Conservation (phyloP, 2,329 filamentous ascomycete species). For the Sclerotiophoma versabilis region DNA sequence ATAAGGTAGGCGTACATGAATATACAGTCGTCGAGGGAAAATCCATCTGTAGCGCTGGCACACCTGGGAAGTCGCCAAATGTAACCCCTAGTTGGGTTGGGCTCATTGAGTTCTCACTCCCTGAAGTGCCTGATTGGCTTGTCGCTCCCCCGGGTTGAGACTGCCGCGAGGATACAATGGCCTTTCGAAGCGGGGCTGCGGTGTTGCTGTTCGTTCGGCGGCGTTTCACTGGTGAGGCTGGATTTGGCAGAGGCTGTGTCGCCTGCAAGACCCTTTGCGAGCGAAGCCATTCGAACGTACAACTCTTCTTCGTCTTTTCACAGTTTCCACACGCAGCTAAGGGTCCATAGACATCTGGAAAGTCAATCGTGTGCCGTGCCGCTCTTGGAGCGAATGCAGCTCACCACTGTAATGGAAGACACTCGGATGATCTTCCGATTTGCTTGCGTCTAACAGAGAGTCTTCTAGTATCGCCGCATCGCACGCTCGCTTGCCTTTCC, state of each 20-base stretch:
- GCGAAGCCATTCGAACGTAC: conserved; percentile 55
- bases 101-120: conserved; percentile 9
- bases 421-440: conserved; percentile 29
- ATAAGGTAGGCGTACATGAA: conserved; percentile 1
- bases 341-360: conserved; percentile 44
- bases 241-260: conserved; percentile 26
- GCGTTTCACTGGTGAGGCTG: conserved; percentile 37
- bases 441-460: conserved; percentile 36
- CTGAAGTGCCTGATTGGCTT: conserved; percentile 12
- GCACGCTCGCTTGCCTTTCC: conserved; percentile 56
- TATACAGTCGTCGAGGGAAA: conserved; percentile 4
- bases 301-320: conserved; percentile 54
- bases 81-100: conserved; percentile 33
- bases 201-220: conserved; percentile 36
- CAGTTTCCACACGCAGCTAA: conserved; percentile 53
- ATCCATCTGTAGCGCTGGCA: conserved; percentile 21
- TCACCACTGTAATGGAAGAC: conserved; percentile 48
- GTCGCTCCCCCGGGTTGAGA: background rate
- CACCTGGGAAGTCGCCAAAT: conserved; percentile 40
- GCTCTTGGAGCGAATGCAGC: conserved; percentile 12
- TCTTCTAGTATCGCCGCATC: conserved; percentile 51
- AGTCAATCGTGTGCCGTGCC: conserved; percentile 24
- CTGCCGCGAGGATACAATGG: conserved; percentile 6
- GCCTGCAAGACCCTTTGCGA: conserved; percentile 44
- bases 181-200: background rate